Base-by-base conservation (phyloP, 805 yeast genomes). In the Saturnispora serradocipensis region DNA sequence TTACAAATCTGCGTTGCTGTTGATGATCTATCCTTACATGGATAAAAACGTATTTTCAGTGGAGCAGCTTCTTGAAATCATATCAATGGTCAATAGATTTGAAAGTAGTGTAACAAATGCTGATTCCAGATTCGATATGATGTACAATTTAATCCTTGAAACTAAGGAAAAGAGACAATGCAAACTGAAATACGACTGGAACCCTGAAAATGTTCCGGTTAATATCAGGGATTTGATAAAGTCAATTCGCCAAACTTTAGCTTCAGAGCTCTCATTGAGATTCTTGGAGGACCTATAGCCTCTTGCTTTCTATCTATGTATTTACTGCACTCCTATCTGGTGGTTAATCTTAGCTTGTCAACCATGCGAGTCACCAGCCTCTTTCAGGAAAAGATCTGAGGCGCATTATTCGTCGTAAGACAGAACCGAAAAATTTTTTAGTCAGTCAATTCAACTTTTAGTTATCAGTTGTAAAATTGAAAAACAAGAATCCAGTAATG, bases 1-100 rank as follows among this genome's bases (percentile, higher is more conserved):
- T 58, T 74, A 73, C 56, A 67, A 69, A 50, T 77, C 81, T 9
- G 67, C 78, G 16, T 66, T 81, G 40, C 58, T 80, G 15, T 60
- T 76, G n/a, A 78, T 80, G 51, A 58, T 78, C 70, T 45, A 72
- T 72, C 61, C 70, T 70, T 60, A 54, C 52, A 45, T 62, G 39
- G 55, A 55, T 42, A 51, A 57, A 40, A 50, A 49, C 20, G 30
- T 54, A 45, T 53, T 62, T 44, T 49, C 49, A 2, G 43, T 61
- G 5, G 60, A 59, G 7, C 55, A 64, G n/a, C 47, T 64, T 35
- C 53, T 62, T 18, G 49, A 51, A 28, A 46, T 66, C 3, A 60
- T 68, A 16, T 56, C 59, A 45, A 32, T 58, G 15, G 28, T 68
- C 34, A 65, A 66, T 50, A 52, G 36, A 10, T 62, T 54, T 46